These are phyloP conservation scores for Amanita jacksonii DNA, from an alignment of 768 basidiomycete species.

Conservation along the genomic window DNA sequence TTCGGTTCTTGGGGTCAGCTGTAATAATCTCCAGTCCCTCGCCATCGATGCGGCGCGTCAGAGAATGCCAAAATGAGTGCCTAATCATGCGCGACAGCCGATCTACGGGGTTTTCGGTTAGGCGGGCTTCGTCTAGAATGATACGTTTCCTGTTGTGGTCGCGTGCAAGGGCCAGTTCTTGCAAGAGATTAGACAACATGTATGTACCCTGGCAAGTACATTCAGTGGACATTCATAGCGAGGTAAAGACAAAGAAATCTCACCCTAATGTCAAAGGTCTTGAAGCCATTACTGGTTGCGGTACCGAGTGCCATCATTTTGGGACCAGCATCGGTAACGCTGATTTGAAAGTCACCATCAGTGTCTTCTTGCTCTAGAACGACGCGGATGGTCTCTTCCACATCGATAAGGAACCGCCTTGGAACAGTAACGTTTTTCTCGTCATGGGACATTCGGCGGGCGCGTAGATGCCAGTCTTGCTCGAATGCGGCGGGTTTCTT, in stretches of 20 bases:
- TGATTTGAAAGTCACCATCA: conserved; percentile 94
- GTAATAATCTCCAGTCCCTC: conserved; percentile 97
- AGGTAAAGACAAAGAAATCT: conserved; percentile 7
- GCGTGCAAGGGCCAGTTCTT: conserved; percentile 93
- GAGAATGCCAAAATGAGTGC: conserved; percentile 96
- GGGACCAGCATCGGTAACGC: conserved; percentile 91
- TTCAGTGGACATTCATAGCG: conserved; percentile 1
- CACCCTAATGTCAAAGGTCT: conserved; percentile 93
- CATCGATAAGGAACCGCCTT: conserved; percentile 90
- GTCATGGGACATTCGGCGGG: conserved; percentile 86
- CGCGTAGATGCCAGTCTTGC: conserved; percentile 63
- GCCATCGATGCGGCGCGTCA: conserved; percentile 94
- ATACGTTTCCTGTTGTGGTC: conserved; percentile 95
- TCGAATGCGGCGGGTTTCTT: conserved; percentile 65
- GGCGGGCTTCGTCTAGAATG: conserved; percentile 96
- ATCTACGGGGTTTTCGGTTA: conserved; percentile 96
- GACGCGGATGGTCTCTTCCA: conserved; percentile 95
- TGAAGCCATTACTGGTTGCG: conserved; percentile 95
- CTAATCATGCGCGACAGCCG: conserved; percentile 96
- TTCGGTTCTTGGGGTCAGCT: conserved; percentile 96
- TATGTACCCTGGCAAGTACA: conserved; percentile 72
- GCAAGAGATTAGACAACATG: conserved; percentile 98
- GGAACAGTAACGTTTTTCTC: conserved; percentile 76
- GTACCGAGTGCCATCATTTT: conserved; percentile 96
- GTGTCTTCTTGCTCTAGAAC: conserved; percentile 98